These are phyloP conservation scores for Mycena metata DNA, from an alignment of 768 basidiomycete genomes.

Conservation along the genomic window DNA sequence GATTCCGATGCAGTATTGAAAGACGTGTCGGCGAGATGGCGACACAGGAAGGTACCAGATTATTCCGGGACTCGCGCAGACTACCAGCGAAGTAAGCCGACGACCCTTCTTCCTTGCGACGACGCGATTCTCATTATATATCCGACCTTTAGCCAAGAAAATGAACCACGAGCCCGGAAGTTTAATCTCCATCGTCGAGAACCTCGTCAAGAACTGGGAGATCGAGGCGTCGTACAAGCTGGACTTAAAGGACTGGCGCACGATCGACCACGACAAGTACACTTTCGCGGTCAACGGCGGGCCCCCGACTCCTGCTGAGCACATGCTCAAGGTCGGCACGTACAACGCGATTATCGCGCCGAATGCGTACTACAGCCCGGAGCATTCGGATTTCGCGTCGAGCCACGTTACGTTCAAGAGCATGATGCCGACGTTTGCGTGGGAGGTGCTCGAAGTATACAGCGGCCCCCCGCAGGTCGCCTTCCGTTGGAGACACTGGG, in stretches of 20 bases:
- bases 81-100: conserved; percentile 25
- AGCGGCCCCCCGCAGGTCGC: conserved; percentile 38
- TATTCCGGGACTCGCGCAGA: conserved; percentile 31
- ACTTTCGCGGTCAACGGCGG: conserved; percentile 37
- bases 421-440: conserved; percentile 40
- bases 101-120: neutral
- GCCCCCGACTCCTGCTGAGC: conserved; percentile 27
- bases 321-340: conserved; percentile 37
- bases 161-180: conserved; percentile 34
- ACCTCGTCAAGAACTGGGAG: conserved; percentile 41
- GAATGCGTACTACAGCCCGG: conserved; percentile 39
- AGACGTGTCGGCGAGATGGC: conserved; percentile 31
- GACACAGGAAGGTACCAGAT: conserved; percentile 32
- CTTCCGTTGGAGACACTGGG: conserved; percentile 39
- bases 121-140: neutral
- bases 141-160: conserved; percentile 30
- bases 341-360: conserved; percentile 37
- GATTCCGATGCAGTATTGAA: conserved; percentile 36
- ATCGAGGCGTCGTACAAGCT: conserved; percentile 39
- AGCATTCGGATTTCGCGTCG: conserved; percentile 34
- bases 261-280: conserved; percentile 33
- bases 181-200: conserved; percentile 37
- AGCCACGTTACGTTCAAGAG: conserved; percentile 38
- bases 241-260: conserved; percentile 37
- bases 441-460: conserved; percentile 41